phyloP scores from a whole-genome alignment of 2,329 filamentous ascomycete genomes.

The Colletotrichum sp. region DNA sequence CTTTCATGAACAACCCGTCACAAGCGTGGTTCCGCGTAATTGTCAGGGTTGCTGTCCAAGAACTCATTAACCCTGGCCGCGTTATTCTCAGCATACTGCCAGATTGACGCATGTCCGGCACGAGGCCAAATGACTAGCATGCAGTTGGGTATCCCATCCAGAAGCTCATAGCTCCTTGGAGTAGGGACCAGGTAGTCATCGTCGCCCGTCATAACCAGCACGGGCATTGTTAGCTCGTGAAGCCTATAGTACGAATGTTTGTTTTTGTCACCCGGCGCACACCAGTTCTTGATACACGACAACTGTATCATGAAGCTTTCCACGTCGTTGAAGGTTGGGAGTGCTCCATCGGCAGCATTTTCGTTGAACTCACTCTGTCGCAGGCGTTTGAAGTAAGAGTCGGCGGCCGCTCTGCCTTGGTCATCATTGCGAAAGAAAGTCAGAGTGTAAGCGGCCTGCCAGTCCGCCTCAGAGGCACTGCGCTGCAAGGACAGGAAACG shows the following conservation, averaged over 20 bases:
- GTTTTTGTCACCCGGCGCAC: neutral
- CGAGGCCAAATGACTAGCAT: conserved; percentile 5
- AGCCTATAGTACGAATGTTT: conserved; percentile 2
- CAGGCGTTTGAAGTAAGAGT: neutral
- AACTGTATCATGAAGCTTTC: conserved; percentile 9
- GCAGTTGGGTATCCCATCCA: neutral
- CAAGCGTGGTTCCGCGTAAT: neutral
- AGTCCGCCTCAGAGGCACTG: neutral
- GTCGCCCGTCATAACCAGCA: conserved; percentile 11
- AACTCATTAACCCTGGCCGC: conserved; percentile 6
- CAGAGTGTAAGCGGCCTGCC: neutral
- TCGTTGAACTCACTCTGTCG: conserved; percentile 9
- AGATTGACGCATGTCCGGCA: conserved; percentile 1
- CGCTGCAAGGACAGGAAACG: neutral
- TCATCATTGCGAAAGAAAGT: conserved; percentile 9
- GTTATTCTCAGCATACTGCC: conserved; percentile 4
- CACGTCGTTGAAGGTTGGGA: conserved; percentile 1
- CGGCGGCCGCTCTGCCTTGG: neutral
- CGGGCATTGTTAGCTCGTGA: neutral
- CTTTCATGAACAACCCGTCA: neutral
- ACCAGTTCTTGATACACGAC: neutral
- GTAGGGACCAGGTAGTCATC: conserved; percentile 11
- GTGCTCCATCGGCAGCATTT: neutral
- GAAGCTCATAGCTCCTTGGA: conserved; percentile 1
- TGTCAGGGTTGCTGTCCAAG: neutral